Evolutionary conservation across 1,284 basidiomycete species (phyloP), one percentile per base, ranked within the genome.

Genomic region (Anthracocystis setariae): DNA sequence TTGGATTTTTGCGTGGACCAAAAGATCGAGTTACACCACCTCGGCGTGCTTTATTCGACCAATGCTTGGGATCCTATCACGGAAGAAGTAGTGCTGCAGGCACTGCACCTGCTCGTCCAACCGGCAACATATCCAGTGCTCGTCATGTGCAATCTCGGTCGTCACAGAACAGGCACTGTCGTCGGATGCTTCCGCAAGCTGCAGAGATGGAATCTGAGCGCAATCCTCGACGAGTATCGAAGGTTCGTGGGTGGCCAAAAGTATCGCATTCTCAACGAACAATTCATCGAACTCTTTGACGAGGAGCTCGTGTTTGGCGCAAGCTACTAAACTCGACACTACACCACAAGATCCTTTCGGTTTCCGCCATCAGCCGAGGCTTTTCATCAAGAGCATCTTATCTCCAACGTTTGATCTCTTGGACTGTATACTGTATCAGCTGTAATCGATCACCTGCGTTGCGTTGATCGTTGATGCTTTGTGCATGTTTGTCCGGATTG

Each of bases 211-310:
- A 85, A 85, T 40, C 69, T 87, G 55, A 84, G 83, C 44, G 84
- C 84, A 44, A 87, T 86, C 44, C 73, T 87, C 15, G 86, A 87
- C 50, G 86, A 87, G 78, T 87, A 86, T 59, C 69, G 86, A 48
- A 71, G 86, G 23, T 86, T 67, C n/a, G 64, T 85, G 47, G 85
- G 86, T 2, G 86, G 86, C 0, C 84, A 85, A 58, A 86, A 86
- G 73, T 85, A 86, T 24, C 77, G 86, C 43, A 84, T 86, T 18
- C 78, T 86, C 60, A 86, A 86, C 67, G 86, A 86, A 72, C 86
- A 87, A 85, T 87, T 87, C 65, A 87, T 87, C 70, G 86, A 86
- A 77, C 82, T 86, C 27, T 87, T 87, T 59, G 86, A 86, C 64
- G 85, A 85, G 46, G 85, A 86, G 63, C 78, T 86, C 40, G 85